Base-by-base conservation (phyloP, 2,329 filamentous ascomycete genomes). In the Pseudopyrenochaeta lycopersici region DNA sequence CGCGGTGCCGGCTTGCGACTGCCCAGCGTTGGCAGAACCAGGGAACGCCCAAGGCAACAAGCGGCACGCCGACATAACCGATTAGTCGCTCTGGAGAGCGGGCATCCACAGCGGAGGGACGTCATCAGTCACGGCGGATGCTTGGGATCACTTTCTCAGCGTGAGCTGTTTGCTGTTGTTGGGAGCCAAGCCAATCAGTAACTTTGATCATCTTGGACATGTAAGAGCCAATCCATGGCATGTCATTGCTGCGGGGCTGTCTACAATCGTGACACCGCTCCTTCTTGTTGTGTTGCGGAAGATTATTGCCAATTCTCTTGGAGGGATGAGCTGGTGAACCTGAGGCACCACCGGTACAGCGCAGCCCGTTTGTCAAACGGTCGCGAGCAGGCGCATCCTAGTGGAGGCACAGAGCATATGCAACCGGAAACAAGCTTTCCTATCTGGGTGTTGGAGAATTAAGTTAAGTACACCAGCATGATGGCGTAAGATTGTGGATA, bases 21-120 rank as follows among this genome's bases (percentile, higher is more conserved):
- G 53, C 54, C 54, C 40, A 57, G 57, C 39, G 47, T 57, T 56
- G 46, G 54, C 44, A 41, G 43, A 46, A 44, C 52, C 52, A 43
- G 39, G 41, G 32, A 53, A 46, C 54, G 47, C 23, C 23, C 47
- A 54, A 47, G 52, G 46, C 54, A 46, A 47, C 42, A 46, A 46
- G 46, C 45, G 49, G 53, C 23, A 53, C 49, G 52, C 39, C 56
- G 54, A 27, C 51, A 46, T 40, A 52, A 48, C 51, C 59, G 53
- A 51, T 42, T 36, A 48, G 48, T 46, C 46, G 30, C 15, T 36
- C 35, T 43, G 35, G 30, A 14, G 27, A 45, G 47, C 48, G 41
- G 41, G 46, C 36, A 38, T 33, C 41, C 38, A 42, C 41, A 54
- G 47, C 47, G 46, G 52, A 59, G 49, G 11, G 46, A 49, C 48